phyloP scores from a whole-genome alignment of 108 stramenopile species.

The Parmales sp. region DNA sequence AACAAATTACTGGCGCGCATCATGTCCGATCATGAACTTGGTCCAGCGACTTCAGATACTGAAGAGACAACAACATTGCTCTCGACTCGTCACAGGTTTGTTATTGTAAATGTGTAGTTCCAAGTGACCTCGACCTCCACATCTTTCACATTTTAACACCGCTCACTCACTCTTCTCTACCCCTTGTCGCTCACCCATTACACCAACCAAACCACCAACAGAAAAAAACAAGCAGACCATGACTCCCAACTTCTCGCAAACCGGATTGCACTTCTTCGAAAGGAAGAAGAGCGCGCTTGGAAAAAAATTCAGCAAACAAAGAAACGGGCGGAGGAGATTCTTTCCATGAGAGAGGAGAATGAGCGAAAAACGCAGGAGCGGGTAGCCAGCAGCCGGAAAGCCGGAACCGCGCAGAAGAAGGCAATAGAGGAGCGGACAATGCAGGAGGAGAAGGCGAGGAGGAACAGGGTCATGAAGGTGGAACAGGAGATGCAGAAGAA shows the following conservation, averaged over 20 bases:
- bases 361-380: constrained; percentile 12
- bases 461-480: neutral
- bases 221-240: constrained; percentile 23
- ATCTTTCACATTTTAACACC: too few relatives aligned
- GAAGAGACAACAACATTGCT: constrained; percentile 4
- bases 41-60: too few relatives aligned
- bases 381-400: neutral
- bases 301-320: constrained; percentile 20
- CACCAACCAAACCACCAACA: too few relatives aligned
- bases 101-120: too few relatives aligned
- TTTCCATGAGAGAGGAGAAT: neutral
- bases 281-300: constrained; percentile 24
- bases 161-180: too few relatives aligned
- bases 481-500: constrained; percentile 6
- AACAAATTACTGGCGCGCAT: too few relatives aligned
- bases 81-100: neutral
- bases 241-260: constrained; percentile 18
- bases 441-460: constrained; percentile 4
- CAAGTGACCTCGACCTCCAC: too few relatives aligned
- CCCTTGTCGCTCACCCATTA: too few relatives aligned
- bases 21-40: too few relatives aligned
- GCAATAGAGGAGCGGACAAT: neutral
- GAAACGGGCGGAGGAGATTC: constrained; percentile 4
- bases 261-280: constrained; percentile 27
- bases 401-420: constrained; percentile 10